Percentiles rank a stretch among this genome's conserved stretches.
phyloP scores from a whole-genome alignment of 108 stramenopile genomes.

The Hondaea fermentalgiana region DNA sequence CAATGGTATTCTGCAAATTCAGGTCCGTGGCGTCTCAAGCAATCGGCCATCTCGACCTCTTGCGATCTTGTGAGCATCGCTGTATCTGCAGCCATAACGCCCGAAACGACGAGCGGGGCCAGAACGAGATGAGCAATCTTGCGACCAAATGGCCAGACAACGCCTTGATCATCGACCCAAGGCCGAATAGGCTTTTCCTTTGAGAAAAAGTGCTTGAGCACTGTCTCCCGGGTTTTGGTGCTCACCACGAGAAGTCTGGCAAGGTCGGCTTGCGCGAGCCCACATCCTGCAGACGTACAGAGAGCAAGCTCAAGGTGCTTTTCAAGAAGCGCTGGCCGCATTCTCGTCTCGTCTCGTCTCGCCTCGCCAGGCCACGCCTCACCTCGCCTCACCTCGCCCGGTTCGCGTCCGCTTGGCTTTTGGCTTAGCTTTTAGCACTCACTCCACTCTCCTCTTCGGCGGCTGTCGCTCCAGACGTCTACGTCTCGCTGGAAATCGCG shows the following conservation, averaged over 20 bases:
- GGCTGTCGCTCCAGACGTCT: too few species aligned
- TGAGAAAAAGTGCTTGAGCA: neutral
- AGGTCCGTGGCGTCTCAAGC: neutral
- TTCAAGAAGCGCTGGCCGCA: neutral
- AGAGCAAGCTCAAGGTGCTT: neutral
- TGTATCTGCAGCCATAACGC: neutral
- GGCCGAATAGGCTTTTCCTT: neutral
- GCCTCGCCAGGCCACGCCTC: neutral
- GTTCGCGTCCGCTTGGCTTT: too few species aligned
- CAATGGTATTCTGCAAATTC: neutral
- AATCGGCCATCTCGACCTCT: neutral
- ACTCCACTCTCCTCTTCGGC: too few species aligned
- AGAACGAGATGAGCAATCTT: neutral
- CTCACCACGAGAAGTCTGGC: neutral
- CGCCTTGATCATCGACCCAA: neutral
- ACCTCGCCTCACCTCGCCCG: too few species aligned
- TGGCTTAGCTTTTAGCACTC: too few species aligned
- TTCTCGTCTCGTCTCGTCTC: neutral
- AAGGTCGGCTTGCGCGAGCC: neutral
- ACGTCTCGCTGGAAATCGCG: too few species aligned
- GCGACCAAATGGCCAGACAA: neutral
- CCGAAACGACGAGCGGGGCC: neutral
- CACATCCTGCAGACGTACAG: neutral
- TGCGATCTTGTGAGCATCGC: neutral
- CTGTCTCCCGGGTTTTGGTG: neutral